A percentile compares a stretch with the other conserved stretches of the same genome.
Conservation (phyloP, 805 yeast genomes). For the Priceomyces castillae region DNA sequence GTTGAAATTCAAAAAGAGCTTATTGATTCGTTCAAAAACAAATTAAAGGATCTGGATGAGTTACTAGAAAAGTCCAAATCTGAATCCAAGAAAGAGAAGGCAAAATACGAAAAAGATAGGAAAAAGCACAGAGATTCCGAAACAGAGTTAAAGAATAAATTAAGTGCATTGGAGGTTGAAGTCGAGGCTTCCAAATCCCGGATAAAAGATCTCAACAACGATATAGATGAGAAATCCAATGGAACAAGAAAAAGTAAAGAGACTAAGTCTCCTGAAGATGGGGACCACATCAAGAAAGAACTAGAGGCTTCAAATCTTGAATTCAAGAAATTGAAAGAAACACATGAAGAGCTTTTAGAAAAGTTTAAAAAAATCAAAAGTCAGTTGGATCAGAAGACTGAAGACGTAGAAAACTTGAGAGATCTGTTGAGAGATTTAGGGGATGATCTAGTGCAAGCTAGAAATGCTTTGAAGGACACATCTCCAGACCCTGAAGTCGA, state of each 20-base stretch:
- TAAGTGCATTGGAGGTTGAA: conserved; percentile 1
- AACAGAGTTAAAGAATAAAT: not conserved
- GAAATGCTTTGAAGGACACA: conserved; percentile 38
- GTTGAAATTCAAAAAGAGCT: not conserved
- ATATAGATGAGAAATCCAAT: not conserved
- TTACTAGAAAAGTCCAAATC: not conserved
- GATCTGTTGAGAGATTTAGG: conserved; percentile 81
- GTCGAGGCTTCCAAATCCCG: not conserved
- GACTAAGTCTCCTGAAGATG: not conserved
- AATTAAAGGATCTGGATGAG: conserved; percentile 6
- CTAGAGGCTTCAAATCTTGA: conserved; percentile 1
- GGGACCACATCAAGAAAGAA: not conserved
- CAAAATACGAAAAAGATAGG: not conserved
- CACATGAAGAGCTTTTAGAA: conserved; percentile 14
- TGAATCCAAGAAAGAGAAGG: not conserved
- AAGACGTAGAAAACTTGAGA: conserved; percentile 65
- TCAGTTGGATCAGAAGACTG: conserved; percentile 42
- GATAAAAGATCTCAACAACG: conserved; percentile 1
- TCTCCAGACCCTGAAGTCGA: not conserved
- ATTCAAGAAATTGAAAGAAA: conserved; percentile 12
- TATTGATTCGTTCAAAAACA: conserved; percentile 9
- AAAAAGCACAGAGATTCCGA: conserved; percentile 7
- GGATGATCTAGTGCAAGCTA: conserved; percentile 70
- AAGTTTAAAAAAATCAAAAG: conserved; percentile 19
- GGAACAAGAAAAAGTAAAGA: not conserved